Percentiles rank a stretch among this genome's conserved stretches.
Conservation (phyloP, 2,329 filamentous ascomycete species). For the Epichloe brachyelytri region DNA sequence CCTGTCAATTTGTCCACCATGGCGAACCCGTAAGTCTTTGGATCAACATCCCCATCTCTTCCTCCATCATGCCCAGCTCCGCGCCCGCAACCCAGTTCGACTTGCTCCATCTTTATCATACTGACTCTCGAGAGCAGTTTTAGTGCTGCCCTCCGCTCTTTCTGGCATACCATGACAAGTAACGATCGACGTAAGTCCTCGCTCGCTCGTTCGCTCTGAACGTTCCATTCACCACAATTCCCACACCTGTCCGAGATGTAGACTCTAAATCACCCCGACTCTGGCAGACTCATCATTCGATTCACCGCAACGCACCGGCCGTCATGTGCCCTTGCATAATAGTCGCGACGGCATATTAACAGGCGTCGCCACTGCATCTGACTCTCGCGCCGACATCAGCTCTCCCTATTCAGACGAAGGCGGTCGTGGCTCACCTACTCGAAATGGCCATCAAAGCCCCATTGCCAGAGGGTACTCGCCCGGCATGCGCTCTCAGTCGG, state of each 20-base stretch:
- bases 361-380: constrained; percentile 76
- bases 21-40: constrained; percentile 11
- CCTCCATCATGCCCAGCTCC: no score
- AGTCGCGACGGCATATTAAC: constrained; percentile 72
- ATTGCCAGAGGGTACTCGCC: constrained; percentile 70
- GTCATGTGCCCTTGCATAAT: constrained; percentile 78
- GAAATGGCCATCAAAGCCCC: constrained; percentile 35
- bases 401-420: constrained; percentile 67
- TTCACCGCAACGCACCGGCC: constrained; percentile 81
- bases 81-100: neutral
- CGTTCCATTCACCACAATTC: neutral
- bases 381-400: constrained; percentile 75
- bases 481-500: constrained; percentile 69
- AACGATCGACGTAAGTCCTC: constrained; percentile 50
- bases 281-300: constrained; percentile 74
- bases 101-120: neutral
- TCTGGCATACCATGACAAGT: constrained; percentile 87
- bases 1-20: constrained; percentile 6
- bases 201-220: neutral
- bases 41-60: neutral
- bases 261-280: neutral
- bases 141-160: constrained; percentile 64
- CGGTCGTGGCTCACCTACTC: constrained; percentile 37
- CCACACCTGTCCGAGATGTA: neutral
- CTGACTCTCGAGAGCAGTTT: constrained; percentile 32